Evolutionary conservation across 2,329 filamentous ascomycete species (phyloP).

Genomic region (Fusarium goolgardi): DNA sequence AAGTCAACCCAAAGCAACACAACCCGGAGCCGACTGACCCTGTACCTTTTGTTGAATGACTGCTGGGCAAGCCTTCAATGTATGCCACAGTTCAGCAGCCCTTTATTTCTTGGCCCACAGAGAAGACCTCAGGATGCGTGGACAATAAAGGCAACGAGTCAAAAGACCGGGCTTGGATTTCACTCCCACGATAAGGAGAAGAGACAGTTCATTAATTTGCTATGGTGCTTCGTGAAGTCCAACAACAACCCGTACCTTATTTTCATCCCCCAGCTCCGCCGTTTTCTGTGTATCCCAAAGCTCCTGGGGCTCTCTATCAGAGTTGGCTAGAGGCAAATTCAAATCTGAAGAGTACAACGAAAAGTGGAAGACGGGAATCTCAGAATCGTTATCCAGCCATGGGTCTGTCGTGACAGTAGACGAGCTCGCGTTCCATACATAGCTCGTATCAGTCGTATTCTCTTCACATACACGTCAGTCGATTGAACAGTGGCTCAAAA

Average conservation of each 20-base stretch:
- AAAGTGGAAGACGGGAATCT: conserved; percentile 8
- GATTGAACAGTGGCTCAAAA: fast-evolving
- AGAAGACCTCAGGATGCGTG: too few species aligned
- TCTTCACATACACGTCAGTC: fast-evolving
- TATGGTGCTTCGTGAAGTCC: conserved; percentile 18
- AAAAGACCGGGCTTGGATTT: too few species aligned
- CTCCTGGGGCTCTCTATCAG: not conserved
- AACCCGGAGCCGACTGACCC: too few species aligned
- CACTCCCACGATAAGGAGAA: too few species aligned
- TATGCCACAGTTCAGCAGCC: too few species aligned
- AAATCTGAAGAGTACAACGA: not conserved
- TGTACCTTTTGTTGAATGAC: too few species aligned
- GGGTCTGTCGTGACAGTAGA: not conserved
- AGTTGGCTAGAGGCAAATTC: not conserved
- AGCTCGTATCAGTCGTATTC: not conserved
- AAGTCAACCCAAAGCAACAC: too few species aligned
- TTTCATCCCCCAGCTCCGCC: conserved; percentile 9
- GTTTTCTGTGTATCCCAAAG: conserved; percentile 17
- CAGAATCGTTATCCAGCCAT: fast-evolving
- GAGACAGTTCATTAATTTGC: too few species aligned
- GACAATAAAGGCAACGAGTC: too few species aligned
- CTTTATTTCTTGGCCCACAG: too few species aligned
- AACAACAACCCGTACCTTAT: conserved; percentile 1
- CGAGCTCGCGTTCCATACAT: not conserved
- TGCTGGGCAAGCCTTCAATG: too few species aligned